Evolutionary conservation across 192 early-diverging fungal species (phyloP), one percentile per base, ranked within the genome.

Genomic region (Coemansia sp.): DNA sequence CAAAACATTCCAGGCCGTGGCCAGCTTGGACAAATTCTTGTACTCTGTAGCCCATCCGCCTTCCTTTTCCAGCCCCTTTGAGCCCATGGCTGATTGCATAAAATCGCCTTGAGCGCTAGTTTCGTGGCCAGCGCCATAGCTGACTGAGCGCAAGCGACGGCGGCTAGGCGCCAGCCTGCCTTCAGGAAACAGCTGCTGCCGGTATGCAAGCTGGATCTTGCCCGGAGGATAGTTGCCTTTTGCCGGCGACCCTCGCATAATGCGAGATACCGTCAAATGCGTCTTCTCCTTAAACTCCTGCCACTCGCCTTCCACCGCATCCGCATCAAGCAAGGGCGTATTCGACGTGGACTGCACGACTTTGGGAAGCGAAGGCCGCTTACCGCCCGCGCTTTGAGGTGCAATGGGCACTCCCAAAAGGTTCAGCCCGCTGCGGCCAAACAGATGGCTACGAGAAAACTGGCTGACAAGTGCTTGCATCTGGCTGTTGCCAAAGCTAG

Each of bases 1-100:
- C 50, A 75, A 31, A 2, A 75, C 72, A 53, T 68, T 75, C 72
- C 72, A 75, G 2, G 72, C 72, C 0, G 65, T 57, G 5, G 56
- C 65, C 7, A 75, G 65, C 46, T 63, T 63, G 28, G 61, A 41
- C 46, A 75, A 46, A 15, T 61, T 64, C 10, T 43, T 35, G 39
- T 38, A 72, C 10, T 19, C 18, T 9, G 10, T 20, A 11, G 6
- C 13, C 39, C 23, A 26, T n/a, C 39, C 41, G 40, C 7, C 36
- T 8, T 21, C 38, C 7, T 8, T 6, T 19, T 23, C 20, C n/a
- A n/a, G 33, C 28, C 30, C 36, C 10, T 37, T n/a, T 3, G n/a
- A 35, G 50, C n/a, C 16, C n/a, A 6, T 36, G 26, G 14, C 1
- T 16, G 50, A 12, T 10, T 5, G 21, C 30, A 31, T 31, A 31